Evolutionary conservation across 2,329 filamentous ascomycete genomes (phyloP), one percentile per base, ranked within the genome.

Genomic region (Fusarium sarcochroum): DNA sequence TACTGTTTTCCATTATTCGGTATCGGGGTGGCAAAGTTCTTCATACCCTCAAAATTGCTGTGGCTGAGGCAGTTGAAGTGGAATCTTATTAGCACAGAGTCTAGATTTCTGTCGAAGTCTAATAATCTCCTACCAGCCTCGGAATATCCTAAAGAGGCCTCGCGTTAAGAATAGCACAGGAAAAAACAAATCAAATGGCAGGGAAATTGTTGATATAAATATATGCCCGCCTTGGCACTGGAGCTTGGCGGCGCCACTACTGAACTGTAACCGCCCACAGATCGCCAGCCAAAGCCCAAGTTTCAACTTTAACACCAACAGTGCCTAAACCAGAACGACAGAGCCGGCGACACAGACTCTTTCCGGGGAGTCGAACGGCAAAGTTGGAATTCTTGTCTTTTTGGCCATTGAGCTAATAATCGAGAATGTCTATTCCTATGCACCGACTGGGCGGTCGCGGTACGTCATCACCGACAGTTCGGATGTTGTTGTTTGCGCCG

Each of bases 371-470:
- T 9, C 32, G 21, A 57, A 27, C 38, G n/a, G 17, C 7, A 52
- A 32, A 32, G 23, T 40, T 41, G 20, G 27, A 25, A 30, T 45
- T 49, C 27, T 30, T 30, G 27, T 30, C 11, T 15, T 15, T 23
- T 23, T 41, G 17, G 49, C 17, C 38, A 52, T 21, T 54, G 15
- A 55, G 25, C 56, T 25, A 27, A 15, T 14, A 25, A 37, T 18
- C 20, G 9, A 69, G 45, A 56, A 80, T 80, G 79, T 73, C 81
- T 40, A 81, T 84, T 63, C 81, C 80, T 51, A 78, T 84, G 81
- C 76, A 79, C 46, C 77, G 78, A 49, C 75, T 84, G 46, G 82
- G 83, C 77, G 82, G 79, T 63, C 79, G 80, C 72, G 82, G 83
- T 84, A 79, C 63, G 81, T 77, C 32, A 45, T 55, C 20, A 65